phyloP scores from a whole-genome alignment of 2,329 filamentous ascomycete species.

The Phaeomoniella chlamydospora region DNA sequence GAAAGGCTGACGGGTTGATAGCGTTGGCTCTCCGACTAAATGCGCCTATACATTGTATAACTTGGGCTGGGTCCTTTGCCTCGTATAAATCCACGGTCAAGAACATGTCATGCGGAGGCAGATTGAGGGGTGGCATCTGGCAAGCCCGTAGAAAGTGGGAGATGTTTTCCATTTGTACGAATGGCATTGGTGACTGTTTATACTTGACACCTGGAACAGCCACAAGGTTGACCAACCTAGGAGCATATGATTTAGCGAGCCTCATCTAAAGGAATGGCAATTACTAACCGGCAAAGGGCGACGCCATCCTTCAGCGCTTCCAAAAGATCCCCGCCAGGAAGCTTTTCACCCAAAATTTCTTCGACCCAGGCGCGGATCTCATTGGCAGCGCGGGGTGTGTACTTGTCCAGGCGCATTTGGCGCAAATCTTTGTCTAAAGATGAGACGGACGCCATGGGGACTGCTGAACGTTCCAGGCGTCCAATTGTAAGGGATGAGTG shows the following conservation, averaged over 20 bases:
- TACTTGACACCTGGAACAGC: slow-evolving; percentile 71
- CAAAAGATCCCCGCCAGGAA: slow-evolving; percentile 63
- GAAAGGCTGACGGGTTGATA: slow-evolving; percentile 60
- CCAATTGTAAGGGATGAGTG: no score
- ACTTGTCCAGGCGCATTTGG: slow-evolving; percentile 81
- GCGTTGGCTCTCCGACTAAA: slow-evolving; percentile 78
- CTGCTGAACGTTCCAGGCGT: not conserved
- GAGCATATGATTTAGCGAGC: no score
- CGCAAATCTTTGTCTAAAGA: slow-evolving; percentile 93
- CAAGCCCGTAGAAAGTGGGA: slow-evolving; percentile 86
- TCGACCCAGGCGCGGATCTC: slow-evolving; percentile 83
- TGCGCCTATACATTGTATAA: slow-evolving; percentile 78
- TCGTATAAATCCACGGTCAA: slow-evolving; percentile 95
- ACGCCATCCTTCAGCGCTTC: slow-evolving; percentile 82
- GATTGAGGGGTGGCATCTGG: slow-evolving; percentile 67
- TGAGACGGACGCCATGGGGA: slow-evolving; percentile 78
- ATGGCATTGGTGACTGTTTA: slow-evolving; percentile 89
- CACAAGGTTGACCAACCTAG: slow-evolving; percentile 67
- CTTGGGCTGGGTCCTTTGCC: slow-evolving; percentile 87
- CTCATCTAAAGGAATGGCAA: no score
- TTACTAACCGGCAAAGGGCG: slow-evolving; percentile 70
- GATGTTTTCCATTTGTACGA: slow-evolving; percentile 99
- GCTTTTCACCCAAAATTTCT: slow-evolving; percentile 55
- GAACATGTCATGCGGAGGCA: slow-evolving; percentile 90
- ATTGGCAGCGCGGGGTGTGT: slow-evolving; percentile 78